Conservation (phyloP, 306 rosid genomes). For the Notholithocarpus densiflorus region DNA sequence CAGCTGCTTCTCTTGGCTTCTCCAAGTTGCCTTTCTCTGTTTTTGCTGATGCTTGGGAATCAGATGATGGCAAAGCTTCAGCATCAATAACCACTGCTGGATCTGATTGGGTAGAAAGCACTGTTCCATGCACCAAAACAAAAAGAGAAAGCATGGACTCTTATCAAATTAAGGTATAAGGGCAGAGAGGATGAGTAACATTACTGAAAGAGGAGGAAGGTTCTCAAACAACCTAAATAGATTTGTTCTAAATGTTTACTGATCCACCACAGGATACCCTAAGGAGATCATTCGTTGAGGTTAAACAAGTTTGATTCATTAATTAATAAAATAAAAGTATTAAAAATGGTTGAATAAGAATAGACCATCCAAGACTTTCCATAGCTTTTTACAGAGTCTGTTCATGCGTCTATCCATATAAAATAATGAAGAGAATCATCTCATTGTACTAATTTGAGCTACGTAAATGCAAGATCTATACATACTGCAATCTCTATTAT, state of each 20-base stretch:
- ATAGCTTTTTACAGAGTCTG: neutral
- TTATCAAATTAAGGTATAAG: neutral
- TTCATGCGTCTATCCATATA: neutral
- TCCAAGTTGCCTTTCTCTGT: slow-evolving; percentile 30
- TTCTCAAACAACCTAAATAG: neutral
- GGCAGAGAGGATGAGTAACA: neutral
- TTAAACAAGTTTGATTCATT: neutral
- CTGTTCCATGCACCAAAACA: slow-evolving; percentile 45
- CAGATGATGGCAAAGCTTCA: slow-evolving; percentile 30
- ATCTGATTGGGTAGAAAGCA: slow-evolving; percentile 69
- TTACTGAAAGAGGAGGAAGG: neutral
- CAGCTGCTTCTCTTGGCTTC: slow-evolving; percentile 30
- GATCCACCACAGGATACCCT: neutral
- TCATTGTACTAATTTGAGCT: neutral
- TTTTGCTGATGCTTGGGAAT: slow-evolving; percentile 24
- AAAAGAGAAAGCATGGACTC: neutral
- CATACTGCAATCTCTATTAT: neutral
- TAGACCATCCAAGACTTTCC: neutral
- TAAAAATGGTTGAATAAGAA: neutral
- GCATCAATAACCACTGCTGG: slow-evolving; percentile 42
- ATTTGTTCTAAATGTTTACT: neutral
- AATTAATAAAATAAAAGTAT: neutral
- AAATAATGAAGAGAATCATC: neutral
- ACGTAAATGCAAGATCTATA: neutral
- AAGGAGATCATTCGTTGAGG: neutral